Evolutionary conservation across 768 basidiomycete species (phyloP).

Genomic region (Tephrocybe sp.): DNA sequence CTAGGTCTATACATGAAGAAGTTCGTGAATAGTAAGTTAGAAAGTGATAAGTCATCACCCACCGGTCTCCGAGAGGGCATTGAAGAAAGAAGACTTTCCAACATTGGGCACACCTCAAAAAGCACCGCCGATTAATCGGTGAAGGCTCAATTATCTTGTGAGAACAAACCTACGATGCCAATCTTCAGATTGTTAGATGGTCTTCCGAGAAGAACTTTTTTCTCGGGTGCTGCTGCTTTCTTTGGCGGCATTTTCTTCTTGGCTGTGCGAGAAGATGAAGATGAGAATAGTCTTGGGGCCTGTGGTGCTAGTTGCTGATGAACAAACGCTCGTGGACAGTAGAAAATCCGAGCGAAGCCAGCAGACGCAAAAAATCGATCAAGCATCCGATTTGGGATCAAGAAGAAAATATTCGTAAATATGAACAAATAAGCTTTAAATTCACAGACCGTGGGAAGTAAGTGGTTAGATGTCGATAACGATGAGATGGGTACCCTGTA

Average conservation of each 20-base stretch:
- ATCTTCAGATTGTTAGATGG: conserved; percentile 98
- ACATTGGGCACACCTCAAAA: conserved; percentile 86
- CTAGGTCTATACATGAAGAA: conserved; percentile 60
- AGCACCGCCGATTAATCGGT: conserved; percentile 16
- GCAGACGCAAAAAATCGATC: conserved; percentile 21
- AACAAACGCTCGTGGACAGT: conserved; percentile 11
- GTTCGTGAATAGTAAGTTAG: conserved; percentile 2
- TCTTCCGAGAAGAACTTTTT: conserved; percentile 84
- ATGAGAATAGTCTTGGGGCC: conserved; percentile 27
- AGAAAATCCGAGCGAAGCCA: conserved; percentile 13
- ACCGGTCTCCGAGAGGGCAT: conserved; percentile 91
- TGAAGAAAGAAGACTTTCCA: conserved; percentile 99
- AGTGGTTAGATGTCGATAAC: too few relatives aligned
- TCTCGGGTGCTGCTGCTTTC: conserved; percentile 74
- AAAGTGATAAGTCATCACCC: conserved; percentile 19
- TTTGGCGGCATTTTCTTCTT: conserved; percentile 90
- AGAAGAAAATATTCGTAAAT: conserved; percentile 11
- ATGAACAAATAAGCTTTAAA: too few relatives aligned
- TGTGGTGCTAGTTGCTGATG: conserved; percentile 5
- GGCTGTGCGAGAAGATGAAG: conserved; percentile 31
- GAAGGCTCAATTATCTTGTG: conserved; percentile 14
- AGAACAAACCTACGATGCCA: conserved; percentile 90
- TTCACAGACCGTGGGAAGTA: too few relatives aligned
- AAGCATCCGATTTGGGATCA: conserved; percentile 19
- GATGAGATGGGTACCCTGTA: too few relatives aligned